phyloP scores from a whole-genome alignment of 163 green algal genomes.

The Chlorella variabilis region DNA sequence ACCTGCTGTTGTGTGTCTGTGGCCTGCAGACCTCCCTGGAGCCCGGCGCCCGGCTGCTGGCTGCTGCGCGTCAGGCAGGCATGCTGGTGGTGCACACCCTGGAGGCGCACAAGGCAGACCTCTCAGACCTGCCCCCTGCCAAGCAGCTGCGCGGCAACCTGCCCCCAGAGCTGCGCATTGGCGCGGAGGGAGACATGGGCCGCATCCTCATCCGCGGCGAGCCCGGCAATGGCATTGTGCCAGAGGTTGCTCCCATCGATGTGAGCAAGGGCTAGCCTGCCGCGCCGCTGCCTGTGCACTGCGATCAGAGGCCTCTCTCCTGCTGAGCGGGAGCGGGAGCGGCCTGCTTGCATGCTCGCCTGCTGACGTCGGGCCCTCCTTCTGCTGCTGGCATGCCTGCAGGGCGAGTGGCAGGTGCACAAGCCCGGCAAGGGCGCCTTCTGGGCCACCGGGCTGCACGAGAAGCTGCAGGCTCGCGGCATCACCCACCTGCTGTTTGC shows the following conservation, averaged over 20 bases:
- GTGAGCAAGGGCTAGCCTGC: no score
- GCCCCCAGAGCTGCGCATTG: slow-evolving; percentile 61
- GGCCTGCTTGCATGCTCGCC: no score
- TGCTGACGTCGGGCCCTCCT: no score
- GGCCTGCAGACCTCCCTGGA: slow-evolving; percentile 41
- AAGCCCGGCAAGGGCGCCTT: slow-evolving; percentile 72
- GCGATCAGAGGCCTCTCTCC: no score
- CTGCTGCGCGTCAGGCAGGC: slow-evolving; percentile 45
- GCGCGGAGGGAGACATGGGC: slow-evolving; percentile 61
- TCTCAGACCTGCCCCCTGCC: slow-evolving; percentile 64
- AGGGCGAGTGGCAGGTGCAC: slow-evolving; percentile 59
- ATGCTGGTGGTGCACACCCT: slow-evolving; percentile 74
- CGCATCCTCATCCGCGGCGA: slow-evolving; percentile 66
- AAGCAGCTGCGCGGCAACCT: slow-evolving; percentile 64
- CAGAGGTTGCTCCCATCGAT: slow-evolving; percentile 58
- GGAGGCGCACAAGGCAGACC: slow-evolving; percentile 71
- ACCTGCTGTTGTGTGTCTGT: neutral
- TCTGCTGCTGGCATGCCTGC: slow-evolving; percentile 62
- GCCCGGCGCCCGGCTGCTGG: slow-evolving; percentile 49
- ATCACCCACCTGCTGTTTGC: slow-evolving; percentile 69
- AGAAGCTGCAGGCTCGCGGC: slow-evolving; percentile 31
- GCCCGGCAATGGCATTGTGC: slow-evolving; percentile 70
- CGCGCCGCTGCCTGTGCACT: no score
- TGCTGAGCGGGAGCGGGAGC: no score
- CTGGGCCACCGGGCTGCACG: slow-evolving; percentile 61